Evolutionary conservation across 768 basidiomycete species (phyloP).

Genomic region (Russula compacta): DNA sequence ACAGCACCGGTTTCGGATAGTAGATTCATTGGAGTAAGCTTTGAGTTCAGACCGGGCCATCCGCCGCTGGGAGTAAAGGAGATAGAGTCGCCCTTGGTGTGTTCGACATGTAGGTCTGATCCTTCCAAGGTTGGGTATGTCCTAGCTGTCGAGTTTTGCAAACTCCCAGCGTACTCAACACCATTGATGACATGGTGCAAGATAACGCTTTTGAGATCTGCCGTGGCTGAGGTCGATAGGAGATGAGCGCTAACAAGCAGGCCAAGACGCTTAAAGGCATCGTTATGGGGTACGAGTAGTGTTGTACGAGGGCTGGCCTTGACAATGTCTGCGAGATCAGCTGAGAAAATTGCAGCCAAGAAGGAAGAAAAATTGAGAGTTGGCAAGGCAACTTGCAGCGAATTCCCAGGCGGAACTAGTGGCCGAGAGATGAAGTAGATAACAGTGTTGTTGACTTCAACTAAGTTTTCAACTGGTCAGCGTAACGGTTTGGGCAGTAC

Average conservation of each 20-base stretch:
- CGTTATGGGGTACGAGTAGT: slow-evolving; percentile 80
- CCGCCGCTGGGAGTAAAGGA: slow-evolving; percentile 61
- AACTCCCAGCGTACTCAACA: slow-evolving; percentile 58
- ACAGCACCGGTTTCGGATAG: slow-evolving; percentile 87
- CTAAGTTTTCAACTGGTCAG: slow-evolving; percentile 30
- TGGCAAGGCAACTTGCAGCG: slow-evolving; percentile 72
- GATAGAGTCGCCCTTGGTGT: slow-evolving; percentile 39
- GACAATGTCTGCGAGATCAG: slow-evolving; percentile 65
- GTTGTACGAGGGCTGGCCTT: slow-evolving; percentile 61
- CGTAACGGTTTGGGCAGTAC: neutral
- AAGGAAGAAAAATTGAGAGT: slow-evolving; percentile 83
- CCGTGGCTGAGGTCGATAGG: slow-evolving; percentile 64
- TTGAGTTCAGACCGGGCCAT: slow-evolving; percentile 61
- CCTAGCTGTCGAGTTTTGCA: slow-evolving; percentile 56
- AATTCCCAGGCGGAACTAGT: slow-evolving; percentile 72
- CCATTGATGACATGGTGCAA: slow-evolving; percentile 77
- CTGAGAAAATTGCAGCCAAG: slow-evolving; percentile 83
- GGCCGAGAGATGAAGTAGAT: slow-evolving; percentile 87
- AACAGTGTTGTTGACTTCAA: slow-evolving; percentile 64
- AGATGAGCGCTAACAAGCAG: slow-evolving; percentile 79
- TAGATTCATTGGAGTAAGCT: slow-evolving; percentile 49
- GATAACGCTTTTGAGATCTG: slow-evolving; percentile 75
- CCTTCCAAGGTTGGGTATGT: slow-evolving; percentile 82
- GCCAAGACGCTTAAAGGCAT: slow-evolving; percentile 83
- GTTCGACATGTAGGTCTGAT: slow-evolving; percentile 65